Conservation (phyloP, 805 yeast genomes). For the Suhomyces tanzawaensis region DNA sequence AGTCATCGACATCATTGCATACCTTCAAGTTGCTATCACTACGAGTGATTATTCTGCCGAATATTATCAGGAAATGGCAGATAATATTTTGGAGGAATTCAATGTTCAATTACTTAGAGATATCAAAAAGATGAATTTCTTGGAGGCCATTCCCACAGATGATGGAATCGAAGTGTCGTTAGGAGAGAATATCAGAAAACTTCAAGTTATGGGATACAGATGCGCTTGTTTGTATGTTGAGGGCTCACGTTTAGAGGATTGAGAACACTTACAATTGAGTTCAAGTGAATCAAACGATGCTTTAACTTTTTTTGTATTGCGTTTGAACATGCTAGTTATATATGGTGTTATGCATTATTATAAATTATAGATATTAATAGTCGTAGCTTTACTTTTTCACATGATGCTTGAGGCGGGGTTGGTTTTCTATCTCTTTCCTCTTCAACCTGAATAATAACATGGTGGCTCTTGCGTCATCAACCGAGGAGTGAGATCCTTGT, state of each 20-base stretch:
- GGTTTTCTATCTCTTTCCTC: slow-evolving; percentile 57
- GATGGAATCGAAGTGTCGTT: slow-evolving; percentile 10
- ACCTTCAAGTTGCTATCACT: slow-evolving; percentile 20
- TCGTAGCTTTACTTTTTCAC: background rate
- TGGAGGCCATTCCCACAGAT: slow-evolving; percentile 8
- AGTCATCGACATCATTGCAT: slow-evolving; percentile 25
- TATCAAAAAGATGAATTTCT: slow-evolving; percentile 4
- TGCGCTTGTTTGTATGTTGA: slow-evolving; percentile 36
- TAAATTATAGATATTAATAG: too few species aligned
- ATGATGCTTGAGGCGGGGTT: slow-evolving; percentile 4
- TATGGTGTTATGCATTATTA: too few species aligned
- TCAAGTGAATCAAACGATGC: too few species aligned
- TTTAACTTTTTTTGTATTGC: too few species aligned
- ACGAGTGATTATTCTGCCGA: slow-evolving; percentile 17
- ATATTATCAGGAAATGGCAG: slow-evolving; percentile 10
- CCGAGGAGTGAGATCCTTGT: slow-evolving; percentile 75
- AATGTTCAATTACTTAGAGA: slow-evolving; percentile 12
- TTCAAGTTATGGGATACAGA: slow-evolving; percentile 37
- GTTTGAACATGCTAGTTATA: too few species aligned
- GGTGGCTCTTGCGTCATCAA: slow-evolving; percentile 87
- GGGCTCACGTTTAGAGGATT: slow-evolving; percentile 34
- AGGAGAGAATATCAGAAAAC: slow-evolving; percentile 17
- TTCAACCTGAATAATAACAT: slow-evolving; percentile 72
- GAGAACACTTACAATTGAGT: too few species aligned
- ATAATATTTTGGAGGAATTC: slow-evolving; percentile 16